Percentiles rank a stretch among this genome's conserved stretches.
Evolutionary conservation across 352 stramenopile genomes (phyloP).

Genomic region (Globisporangium canariense): DNA sequence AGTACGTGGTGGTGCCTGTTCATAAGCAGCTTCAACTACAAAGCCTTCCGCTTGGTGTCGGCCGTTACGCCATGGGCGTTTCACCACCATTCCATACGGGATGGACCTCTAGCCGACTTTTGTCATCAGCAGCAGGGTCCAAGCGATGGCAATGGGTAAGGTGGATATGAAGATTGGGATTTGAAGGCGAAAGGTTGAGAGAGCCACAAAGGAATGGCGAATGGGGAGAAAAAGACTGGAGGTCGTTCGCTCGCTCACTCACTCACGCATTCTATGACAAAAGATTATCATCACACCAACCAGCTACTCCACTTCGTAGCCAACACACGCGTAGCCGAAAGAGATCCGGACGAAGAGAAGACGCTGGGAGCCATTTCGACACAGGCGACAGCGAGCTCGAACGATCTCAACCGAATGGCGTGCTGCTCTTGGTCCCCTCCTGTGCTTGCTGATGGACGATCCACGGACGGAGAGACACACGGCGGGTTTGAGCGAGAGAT

Average conservation of each 20-base stretch:
- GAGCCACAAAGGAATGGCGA: background rate
- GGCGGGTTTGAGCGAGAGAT: no score
- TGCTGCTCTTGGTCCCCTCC: no score
- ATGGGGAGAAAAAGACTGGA: conserved; percentile 1
- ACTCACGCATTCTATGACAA: conserved; percentile 5
- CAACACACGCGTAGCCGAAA: background rate
- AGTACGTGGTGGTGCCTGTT: no score
- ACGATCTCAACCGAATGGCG: no score
- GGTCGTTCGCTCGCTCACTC: background rate
- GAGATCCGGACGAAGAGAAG: background rate
- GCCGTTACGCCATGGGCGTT: no score
- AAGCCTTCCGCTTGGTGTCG: no score
- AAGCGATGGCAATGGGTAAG: background rate
- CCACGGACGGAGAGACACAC: no score
- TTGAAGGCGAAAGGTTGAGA: background rate
- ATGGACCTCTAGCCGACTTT: background rate
- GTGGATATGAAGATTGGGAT: background rate
- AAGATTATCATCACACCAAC: conserved; percentile 4
- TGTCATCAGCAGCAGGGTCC: background rate
- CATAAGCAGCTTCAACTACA: no score
- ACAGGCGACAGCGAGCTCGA: no score
- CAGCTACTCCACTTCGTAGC: background rate
- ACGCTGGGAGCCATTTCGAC: no score
- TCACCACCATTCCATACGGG: no score
- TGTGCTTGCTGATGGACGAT: no score